Percentiles rank a stretch among this genome's conserved stretches.
Conservation (phyloP, 2,329 filamentous ascomycete species). For the Orbilia brochopaga region DNA sequence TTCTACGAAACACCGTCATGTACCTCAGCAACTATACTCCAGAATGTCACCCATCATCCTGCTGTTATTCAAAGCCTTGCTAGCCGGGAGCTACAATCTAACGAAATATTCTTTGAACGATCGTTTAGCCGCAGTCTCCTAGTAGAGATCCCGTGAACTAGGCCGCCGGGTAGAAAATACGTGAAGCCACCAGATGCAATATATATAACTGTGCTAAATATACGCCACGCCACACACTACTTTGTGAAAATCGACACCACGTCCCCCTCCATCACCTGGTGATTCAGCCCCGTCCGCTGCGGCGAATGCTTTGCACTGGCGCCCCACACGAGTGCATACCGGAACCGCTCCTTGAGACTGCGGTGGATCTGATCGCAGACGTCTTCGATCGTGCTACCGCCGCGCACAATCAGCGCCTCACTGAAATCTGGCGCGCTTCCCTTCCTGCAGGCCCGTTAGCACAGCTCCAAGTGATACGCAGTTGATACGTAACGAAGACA, state of each 20-base stretch:
- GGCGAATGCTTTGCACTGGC: slow-evolving; percentile 93
- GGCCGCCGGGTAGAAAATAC: too few species aligned
- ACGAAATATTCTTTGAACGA: too few species aligned
- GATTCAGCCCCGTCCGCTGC: slow-evolving; percentile 84
- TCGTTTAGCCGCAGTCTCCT: too few species aligned
- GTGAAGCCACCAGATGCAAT: too few species aligned
- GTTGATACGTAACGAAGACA: too few species aligned
- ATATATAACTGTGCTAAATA: not conserved
- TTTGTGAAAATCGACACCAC: slow-evolving; percentile 70
- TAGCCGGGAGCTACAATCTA: too few species aligned
- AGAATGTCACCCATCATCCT: too few species aligned
- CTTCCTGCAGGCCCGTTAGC: slow-evolving; percentile 65
- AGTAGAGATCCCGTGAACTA: too few species aligned
- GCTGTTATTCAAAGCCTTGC: too few species aligned
- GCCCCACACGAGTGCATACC: slow-evolving; percentile 97
- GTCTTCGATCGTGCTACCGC: slow-evolving; percentile 88
- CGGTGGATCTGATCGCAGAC: slow-evolving; percentile 95
- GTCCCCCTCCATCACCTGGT: slow-evolving; percentile 74
- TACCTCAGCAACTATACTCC: not conserved
- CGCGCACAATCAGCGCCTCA: slow-evolving; percentile 91
- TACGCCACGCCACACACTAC: too few species aligned
- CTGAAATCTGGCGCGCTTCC: slow-evolving; percentile 85
- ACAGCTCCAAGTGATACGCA: too few species aligned
- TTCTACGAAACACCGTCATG: too few species aligned
- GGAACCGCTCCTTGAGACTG: slow-evolving; percentile 96